Evolutionary conservation across 2,329 filamentous ascomycete genomes (phyloP).

Genomic region (Aspergillus aculeatinus): DNA sequence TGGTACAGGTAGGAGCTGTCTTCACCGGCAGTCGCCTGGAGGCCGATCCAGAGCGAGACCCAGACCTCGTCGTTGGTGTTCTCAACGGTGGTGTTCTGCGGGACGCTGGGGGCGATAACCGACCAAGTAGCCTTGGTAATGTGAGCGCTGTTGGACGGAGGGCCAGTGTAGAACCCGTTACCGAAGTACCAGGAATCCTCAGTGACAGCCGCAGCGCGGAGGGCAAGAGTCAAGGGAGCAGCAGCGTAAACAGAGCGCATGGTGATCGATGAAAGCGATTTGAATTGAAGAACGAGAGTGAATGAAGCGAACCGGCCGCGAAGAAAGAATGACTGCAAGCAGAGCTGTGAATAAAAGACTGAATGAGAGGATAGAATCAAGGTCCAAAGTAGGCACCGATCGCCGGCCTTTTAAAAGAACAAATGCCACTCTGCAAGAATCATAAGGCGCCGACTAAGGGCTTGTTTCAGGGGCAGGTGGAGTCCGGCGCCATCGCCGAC

Average conservation of each 20-base stretch:
- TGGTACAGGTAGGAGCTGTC: slow-evolving; percentile 16
- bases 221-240: slow-evolving; percentile 6
- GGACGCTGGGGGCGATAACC: slow-evolving; percentile 16
- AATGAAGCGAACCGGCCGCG: slow-evolving; percentile 1
- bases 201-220: slow-evolving; percentile 11
- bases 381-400: neutral
- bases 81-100: slow-evolving; percentile 4
- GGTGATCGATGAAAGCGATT: neutral
- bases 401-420: neutral
- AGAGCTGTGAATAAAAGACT: neutral
- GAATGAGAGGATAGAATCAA: neutral
- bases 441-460: neutral
- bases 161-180: slow-evolving; percentile 21
- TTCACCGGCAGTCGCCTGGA: slow-evolving; percentile 12
- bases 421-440: neutral
- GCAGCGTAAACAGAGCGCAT: slow-evolving; percentile 13
- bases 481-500: neutral
- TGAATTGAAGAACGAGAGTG: neutral
- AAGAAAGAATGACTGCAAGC: neutral
- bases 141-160: slow-evolving; percentile 13
- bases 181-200: slow-evolving; percentile 19
- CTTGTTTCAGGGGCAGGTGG: slow-evolving; percentile 5
- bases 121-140: slow-evolving; percentile 23
- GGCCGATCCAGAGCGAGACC: slow-evolving; percentile 22
- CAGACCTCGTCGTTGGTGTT: slow-evolving; percentile 14